These are phyloP conservation scores for Hyaloscypha bicolor DNA, from an alignment of 495 filamentous ascomycete genomes.

Conservation along the genomic window DNA sequence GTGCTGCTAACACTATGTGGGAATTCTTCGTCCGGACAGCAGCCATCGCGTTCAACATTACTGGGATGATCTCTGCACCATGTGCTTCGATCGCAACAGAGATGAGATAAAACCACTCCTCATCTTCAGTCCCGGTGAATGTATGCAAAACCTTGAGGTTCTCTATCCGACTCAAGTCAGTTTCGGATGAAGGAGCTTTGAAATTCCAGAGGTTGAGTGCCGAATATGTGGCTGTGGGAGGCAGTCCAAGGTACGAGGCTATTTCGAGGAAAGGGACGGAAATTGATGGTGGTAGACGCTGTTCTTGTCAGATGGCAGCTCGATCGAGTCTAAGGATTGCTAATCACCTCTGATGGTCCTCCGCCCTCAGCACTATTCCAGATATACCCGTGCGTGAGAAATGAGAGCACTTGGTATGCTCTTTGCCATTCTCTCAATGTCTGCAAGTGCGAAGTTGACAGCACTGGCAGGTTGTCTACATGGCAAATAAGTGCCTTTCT, in stretches of 20 bases:
- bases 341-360: conserved; percentile 32
- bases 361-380: conserved; percentile 26
- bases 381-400: conserved; percentile 37
- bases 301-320: neutral
- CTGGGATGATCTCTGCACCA: conserved; percentile 28
- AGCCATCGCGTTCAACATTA: conserved; percentile 29
- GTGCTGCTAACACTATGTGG: conserved; percentile 8
- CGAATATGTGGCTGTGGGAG: conserved; percentile 36
- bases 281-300: conserved; percentile 32
- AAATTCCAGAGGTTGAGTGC: conserved; percentile 37
- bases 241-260: conserved; percentile 27
- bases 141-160: conserved; percentile 29
- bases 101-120: conserved; percentile 38
- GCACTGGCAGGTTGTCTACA: conserved; percentile 28
- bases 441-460: conserved; percentile 29
- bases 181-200: neutral
- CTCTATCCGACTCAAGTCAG: conserved; percentile 18
- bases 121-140: conserved; percentile 33
- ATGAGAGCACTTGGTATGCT: conserved; percentile 33
- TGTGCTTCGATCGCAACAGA: conserved; percentile 35
- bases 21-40: conserved; percentile 20
- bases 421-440: conserved; percentile 33
- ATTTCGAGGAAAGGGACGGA: conserved; percentile 31
- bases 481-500: conserved; percentile 9
- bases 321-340: neutral